phyloP scores from a whole-genome alignment of 73 alveolate genomes.

The Urostyla sp. region DNA sequence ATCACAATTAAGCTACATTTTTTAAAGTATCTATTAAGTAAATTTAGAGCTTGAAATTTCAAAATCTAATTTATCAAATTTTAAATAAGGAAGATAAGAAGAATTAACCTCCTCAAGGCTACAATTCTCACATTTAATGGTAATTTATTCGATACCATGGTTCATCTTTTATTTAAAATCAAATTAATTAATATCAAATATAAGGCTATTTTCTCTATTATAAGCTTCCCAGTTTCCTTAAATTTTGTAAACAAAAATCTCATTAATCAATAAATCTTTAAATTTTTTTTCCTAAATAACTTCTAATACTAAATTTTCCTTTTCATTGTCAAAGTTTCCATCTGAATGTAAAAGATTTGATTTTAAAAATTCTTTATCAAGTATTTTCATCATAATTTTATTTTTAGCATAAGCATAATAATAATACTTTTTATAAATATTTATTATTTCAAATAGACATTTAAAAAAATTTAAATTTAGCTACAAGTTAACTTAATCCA shows the following conservation, averaged over 20 bases:
- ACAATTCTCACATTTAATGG: background rate
- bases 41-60: background rate
- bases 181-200: slow-evolving; percentile 20
- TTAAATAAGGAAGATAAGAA: background rate
- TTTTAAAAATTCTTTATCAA: slow-evolving; percentile 56
- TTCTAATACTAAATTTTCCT: background rate
- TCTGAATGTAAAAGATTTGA: slow-evolving; percentile 24
- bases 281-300: slow-evolving; percentile 1
- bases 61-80: background rate
- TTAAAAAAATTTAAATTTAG: slow-evolving; percentile 7
- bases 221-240: background rate
- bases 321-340: slow-evolving; percentile 16
- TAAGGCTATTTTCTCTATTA: slow-evolving; percentile 4
- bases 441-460: slow-evolving; percentile 2
- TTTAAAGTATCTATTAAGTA: background rate
- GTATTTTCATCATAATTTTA: slow-evolving; percentile 43
- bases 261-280: slow-evolving; percentile 25
- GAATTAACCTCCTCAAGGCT: slow-evolving; percentile 14
- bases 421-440: slow-evolving; percentile 44
- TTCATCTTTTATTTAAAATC: slow-evolving; percentile 1
- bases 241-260: background rate
- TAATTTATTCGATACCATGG: slow-evolving; percentile 25
- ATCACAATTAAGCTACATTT: background rate
- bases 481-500: background rate
- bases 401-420: slow-evolving; percentile 49